Evolutionary conservation across 208 protist genomes (phyloP).

Genomic region (Wallacemonas sp.): DNA sequence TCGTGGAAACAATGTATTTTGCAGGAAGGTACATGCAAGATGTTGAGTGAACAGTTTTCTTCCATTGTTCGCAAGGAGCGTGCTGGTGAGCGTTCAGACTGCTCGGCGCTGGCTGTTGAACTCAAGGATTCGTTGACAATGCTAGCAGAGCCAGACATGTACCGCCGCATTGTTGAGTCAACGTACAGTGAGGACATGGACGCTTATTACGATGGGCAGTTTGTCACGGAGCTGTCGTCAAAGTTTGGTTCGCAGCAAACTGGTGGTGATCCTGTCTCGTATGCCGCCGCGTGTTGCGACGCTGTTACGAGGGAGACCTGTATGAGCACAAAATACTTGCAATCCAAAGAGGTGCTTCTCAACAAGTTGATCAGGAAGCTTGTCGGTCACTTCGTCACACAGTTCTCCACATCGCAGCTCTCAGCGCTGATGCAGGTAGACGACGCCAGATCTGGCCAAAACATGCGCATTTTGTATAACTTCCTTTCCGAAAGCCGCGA

Average conservation of each 20-base stretch:
- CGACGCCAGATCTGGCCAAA: neutral
- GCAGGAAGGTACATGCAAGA: conserved; percentile 1
- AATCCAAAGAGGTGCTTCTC: conserved; percentile 18
- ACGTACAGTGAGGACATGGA: conserved; percentile 33
- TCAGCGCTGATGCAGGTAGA: neutral
- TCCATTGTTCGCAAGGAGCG: conserved; percentile 20
- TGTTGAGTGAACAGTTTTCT: conserved; percentile 21
- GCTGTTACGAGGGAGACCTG: conserved; percentile 25
- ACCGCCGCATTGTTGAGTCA: conserved; percentile 28
- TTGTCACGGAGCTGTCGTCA: neutral
- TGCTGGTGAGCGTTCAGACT: neutral
- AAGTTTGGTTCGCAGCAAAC: conserved; percentile 5
- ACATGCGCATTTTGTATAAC: neutral
- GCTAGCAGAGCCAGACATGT: conserved; percentile 34
- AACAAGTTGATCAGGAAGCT: conserved; percentile 21
- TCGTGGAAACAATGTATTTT: conserved; percentile 35
- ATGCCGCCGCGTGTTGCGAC: conserved; percentile 10
- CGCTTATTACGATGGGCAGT: conserved; percentile 10
- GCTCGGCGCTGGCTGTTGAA: conserved; percentile 16
- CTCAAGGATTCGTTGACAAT: conserved; percentile 46
- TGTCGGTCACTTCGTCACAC: conserved; percentile 24
- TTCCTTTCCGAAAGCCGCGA: neutral
- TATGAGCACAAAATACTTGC: conserved; percentile 26
- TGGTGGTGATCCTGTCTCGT: conserved; percentile 12
- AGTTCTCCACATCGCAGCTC: neutral